These are phyloP conservation scores for Neospora caninum DNA, from an alignment of 169 alveolate species.

Conservation along the genomic window DNA sequence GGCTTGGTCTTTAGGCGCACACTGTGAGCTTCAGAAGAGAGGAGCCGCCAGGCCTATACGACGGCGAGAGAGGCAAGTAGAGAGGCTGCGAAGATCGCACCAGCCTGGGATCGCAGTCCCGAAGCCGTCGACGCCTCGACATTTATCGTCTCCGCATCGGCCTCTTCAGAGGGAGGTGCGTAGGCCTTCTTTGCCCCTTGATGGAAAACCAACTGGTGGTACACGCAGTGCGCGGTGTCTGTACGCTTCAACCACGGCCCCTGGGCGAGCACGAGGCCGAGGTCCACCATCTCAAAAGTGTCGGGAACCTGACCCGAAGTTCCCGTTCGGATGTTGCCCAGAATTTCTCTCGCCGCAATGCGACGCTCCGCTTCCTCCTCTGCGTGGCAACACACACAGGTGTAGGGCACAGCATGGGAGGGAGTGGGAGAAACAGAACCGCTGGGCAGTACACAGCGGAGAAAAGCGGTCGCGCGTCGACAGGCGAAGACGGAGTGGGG, in stretches of 20 bases:
- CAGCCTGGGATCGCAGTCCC: neutral
- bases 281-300: conserved; percentile 13
- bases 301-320: neutral
- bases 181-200: neutral
- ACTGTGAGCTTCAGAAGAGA: neutral
- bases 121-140: neutral
- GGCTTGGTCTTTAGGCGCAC: too few relatives aligned
- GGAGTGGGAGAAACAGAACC: neutral
- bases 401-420: too few relatives aligned
- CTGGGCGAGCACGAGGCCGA: conserved; percentile 25
- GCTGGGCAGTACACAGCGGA: too few relatives aligned
- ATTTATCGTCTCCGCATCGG: neutral
- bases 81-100: neutral
- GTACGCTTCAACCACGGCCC: conserved; percentile 49
- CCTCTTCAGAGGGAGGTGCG: neutral
- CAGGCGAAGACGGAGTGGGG: too few relatives aligned
- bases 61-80: neutral
- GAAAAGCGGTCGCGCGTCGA: too few relatives aligned
- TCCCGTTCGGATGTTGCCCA: conserved; percentile 37
- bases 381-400: neutral
- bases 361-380: conserved; percentile 37
- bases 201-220: neutral
- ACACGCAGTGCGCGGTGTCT: conserved; percentile 44
- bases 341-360: neutral
- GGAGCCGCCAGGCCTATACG: neutral